Base-by-base conservation (phyloP, 148 eudicot genomes). In the Oxyria digyna region DNA sequence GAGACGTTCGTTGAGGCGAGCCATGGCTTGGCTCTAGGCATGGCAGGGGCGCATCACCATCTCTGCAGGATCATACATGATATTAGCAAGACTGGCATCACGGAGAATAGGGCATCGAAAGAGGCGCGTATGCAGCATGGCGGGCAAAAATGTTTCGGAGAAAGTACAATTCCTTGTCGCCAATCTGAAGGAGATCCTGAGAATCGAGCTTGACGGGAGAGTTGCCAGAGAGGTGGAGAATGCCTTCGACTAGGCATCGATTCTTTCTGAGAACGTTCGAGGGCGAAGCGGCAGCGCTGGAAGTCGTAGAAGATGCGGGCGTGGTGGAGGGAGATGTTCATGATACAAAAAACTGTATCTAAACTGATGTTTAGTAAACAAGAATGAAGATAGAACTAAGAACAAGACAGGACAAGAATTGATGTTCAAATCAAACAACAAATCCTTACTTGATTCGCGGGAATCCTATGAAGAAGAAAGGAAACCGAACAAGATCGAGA, bases 241-340 rank as follows among this genome's bases (percentile, higher is more conserved):
- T 96, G 4, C 89, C 89, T 63, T 93, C 98, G 48, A 92, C 98
- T 42, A 80, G 77, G 38, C 98, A 93, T n/a, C 98, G 96, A 62
- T 93, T 93, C 76, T 86, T 93, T 3, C 98, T 96, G 71, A 92
- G 85, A 4, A 92, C 96, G 67, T 89, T n/a, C 96, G 13, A 89
- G 86, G 52, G 96, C 94, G 65, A 92, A 92, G 6, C 96, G 91
- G 32, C 98, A 94, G 4, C 96, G 94, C 43, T 82, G 87, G 75
- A 92, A 92, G 77, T 92, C 98, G 84, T 89, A 92, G 87, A 87
- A 92, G 79, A 92, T 92, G 69, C 91, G 89, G 5, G 98, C 98
- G 75, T 92, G 98, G 83, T 89, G 87, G 71, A 96, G 94, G 38
- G 96, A 89, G 80, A 92, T 92, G 86, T 92, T 92, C 97, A n/a